These are phyloP conservation scores for Prunus armeniaca DNA, from an alignment of 306 rosid genomes.

Conservation along the genomic window DNA sequence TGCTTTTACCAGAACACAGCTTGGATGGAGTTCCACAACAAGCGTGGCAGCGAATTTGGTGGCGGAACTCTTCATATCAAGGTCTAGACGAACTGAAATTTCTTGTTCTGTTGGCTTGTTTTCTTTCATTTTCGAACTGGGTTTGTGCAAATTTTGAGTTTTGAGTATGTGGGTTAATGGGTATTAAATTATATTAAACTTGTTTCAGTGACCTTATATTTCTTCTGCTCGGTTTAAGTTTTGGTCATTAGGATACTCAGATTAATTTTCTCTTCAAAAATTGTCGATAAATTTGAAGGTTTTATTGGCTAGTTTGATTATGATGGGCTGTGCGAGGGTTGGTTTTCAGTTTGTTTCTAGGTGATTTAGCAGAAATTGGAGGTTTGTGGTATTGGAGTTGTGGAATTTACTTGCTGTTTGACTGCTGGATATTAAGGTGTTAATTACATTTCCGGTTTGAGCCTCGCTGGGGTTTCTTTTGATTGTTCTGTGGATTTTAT, in stretches of 20 bases:
- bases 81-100: slow-evolving; percentile 27
- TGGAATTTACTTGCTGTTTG: not conserved
- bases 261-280: not conserved
- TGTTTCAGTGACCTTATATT: not conserved
- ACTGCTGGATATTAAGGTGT: not conserved
- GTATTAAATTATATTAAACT: not conserved
- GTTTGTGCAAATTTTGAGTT: not conserved
- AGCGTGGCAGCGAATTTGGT: slow-evolving; percentile 56
- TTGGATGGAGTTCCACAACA: slow-evolving; percentile 82
- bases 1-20: slow-evolving; percentile 79
- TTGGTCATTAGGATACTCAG: not conserved
- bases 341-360: not conserved
- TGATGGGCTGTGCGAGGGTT: too few species aligned
- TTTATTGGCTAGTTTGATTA: not conserved
- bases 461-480: not conserved
- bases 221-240: not conserved
- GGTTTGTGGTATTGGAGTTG: not conserved
- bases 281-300: not conserved
- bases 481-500: not conserved
- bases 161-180: not conserved
- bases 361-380: not conserved
- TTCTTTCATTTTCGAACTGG: not conserved
- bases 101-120: not conserved
- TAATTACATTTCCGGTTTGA: not conserved
- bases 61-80: slow-evolving; percentile 93